phyloP scores from a whole-genome alignment of 1,284 basidiomycete species.

The Irpex sp. region DNA sequence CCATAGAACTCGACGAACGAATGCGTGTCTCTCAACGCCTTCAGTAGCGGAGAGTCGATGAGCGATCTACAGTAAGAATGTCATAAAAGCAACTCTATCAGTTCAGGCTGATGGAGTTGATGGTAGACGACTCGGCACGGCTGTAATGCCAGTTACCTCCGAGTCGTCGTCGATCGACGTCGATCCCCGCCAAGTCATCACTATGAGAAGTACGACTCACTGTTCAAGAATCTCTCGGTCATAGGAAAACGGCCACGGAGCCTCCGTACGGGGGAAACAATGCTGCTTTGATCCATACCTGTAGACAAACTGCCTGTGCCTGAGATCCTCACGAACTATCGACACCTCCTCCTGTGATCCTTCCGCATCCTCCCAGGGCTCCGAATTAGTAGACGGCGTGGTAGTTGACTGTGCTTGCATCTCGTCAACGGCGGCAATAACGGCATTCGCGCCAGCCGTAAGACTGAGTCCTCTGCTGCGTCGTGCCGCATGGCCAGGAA shows the following conservation, averaged over 20 bases:
- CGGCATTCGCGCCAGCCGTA: background rate
- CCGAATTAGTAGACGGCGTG: background rate
- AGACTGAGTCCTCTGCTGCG: background rate
- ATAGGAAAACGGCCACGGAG: constrained; percentile 63
- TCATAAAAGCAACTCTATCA: background rate
- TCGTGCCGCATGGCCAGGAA: background rate
- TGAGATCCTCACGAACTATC: background rate
- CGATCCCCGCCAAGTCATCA: background rate
- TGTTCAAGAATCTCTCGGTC: constrained; percentile 57
- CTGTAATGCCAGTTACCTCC: background rate
- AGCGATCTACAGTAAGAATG: constrained; percentile 4
- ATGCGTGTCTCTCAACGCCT: constrained; percentile 1
- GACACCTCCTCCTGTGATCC: background rate
- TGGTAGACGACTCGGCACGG: background rate
- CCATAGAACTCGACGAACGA: constrained; percentile 10
- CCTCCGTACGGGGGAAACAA: constrained; percentile 58
- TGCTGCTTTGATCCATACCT: constrained; percentile 61
- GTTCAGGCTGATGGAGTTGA: background rate
- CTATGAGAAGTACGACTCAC: constrained; percentile 35
- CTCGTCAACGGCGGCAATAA: background rate
- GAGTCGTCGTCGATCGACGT: background rate
- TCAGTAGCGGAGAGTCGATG: constrained; percentile 13
- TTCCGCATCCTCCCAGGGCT: background rate
- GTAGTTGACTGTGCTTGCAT: background rate
- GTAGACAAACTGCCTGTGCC: constrained; percentile 8